These are phyloP conservation scores for Pluteus cervinus DNA, from an alignment of 768 basidiomycete species.

Conservation along the genomic window DNA sequence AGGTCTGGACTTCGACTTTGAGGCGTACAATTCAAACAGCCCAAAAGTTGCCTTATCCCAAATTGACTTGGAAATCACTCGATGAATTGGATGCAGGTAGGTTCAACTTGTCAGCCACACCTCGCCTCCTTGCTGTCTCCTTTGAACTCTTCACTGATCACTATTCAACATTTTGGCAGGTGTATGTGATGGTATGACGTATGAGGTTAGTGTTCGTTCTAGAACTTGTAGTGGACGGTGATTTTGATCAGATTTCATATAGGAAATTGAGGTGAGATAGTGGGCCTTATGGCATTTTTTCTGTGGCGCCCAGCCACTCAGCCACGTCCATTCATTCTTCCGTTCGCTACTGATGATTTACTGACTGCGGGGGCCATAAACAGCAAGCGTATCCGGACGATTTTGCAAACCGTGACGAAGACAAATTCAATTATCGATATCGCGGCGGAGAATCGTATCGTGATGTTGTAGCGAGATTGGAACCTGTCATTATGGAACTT, in stretches of 20 bases:
- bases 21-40: conserved; percentile 91
- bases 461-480: conserved; percentile 90
- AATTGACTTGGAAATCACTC: conserved; percentile 97
- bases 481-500: conserved; percentile 99
- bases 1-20: conserved; percentile 99
- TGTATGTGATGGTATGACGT: conserved; percentile 99
- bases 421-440: conserved; percentile 99
- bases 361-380: too few relatives aligned
- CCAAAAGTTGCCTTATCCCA: conserved; percentile 72
- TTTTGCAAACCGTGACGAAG: conserved; percentile 95
- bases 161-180: too few relatives aligned
- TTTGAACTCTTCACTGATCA: too few relatives aligned
- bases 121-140: background rate
- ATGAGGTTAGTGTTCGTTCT: conserved; percentile 41
- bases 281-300: background rate
- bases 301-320: too few relatives aligned
- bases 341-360: background rate
- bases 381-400: conserved; percentile 96
- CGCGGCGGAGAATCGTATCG: conserved; percentile 97
- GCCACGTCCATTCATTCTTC: too few relatives aligned
- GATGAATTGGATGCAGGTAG: conserved; percentile 94
- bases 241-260: background rate
- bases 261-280: conserved; percentile 81
- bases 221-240: too few relatives aligned
- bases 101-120: conserved; percentile 5